A percentile compares a stretch with the other conserved stretches of the same genome.
Evolutionary conservation across 108 stramenopile species (phyloP).

Genomic region (Skeletonema tropicum): DNA sequence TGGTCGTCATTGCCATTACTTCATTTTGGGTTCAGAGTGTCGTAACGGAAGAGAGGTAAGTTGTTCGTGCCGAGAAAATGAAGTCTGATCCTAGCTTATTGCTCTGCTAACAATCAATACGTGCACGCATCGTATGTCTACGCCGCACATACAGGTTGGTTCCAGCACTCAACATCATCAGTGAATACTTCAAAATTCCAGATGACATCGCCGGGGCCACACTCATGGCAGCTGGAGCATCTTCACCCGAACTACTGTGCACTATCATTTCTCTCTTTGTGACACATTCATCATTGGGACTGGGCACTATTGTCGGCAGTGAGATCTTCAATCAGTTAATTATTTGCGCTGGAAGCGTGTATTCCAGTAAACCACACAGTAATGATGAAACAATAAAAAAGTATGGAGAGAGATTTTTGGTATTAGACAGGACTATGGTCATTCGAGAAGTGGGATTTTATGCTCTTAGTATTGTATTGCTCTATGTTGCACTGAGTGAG

Average conservation of each 20-base stretch:
- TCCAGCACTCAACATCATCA: constrained; percentile 83
- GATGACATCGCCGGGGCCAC: constrained; percentile 86
- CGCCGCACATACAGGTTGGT: constrained; percentile 48
- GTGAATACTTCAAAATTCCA: constrained; percentile 65
- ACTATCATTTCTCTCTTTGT: constrained; percentile 79
- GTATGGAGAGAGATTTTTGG: constrained; percentile 46
- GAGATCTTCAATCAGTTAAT: constrained; percentile 90
- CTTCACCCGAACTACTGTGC: constrained; percentile 74
- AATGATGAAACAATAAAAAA: constrained; percentile 17
- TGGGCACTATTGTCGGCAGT: constrained; percentile 70
- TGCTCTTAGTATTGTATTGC: constrained; percentile 56
- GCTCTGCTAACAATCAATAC: too few species aligned
- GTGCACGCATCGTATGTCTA: background rate
- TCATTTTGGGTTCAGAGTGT: constrained; percentile 76
- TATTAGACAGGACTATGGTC: constrained; percentile 63
- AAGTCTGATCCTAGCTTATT: too few species aligned
- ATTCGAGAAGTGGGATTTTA: constrained; percentile 77
- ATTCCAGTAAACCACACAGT: constrained; percentile 35
- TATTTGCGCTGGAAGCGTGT: constrained; percentile 83
- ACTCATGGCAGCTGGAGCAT: constrained; percentile 85
- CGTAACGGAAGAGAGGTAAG: constrained; percentile 73
- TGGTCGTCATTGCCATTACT: constrained; percentile 37
- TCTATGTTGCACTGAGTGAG: constrained; percentile 65
- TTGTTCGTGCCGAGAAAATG: background rate
- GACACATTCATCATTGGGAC: constrained; percentile 78